Base-by-base conservation (phyloP, 805 yeast species). In the Lachancea kluyveri region DNA sequence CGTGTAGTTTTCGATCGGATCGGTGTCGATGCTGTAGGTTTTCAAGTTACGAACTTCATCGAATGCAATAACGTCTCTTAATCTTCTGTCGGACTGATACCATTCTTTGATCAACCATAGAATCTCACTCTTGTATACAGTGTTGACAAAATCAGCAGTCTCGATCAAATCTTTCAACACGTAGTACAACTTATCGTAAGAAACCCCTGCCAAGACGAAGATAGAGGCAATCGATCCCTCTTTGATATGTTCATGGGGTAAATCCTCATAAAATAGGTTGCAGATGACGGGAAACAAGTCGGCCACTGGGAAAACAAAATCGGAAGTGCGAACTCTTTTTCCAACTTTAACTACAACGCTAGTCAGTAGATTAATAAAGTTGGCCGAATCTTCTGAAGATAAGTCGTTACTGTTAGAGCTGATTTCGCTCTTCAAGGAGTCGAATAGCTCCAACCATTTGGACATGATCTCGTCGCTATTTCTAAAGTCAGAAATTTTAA, bases 401-500 rank as follows among this genome's bases (percentile, higher is more conserved):
- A 34, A 46, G n/a, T 50, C 50, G n/a, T 43, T 51, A 12, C 40
- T 32, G 20, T 40, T 48, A 14, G 48, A 50, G 23, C 50, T 48
- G 7, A 52, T 24, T 26, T 53, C 57, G 29, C 39, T 44, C 28
- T 64, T 59, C 20, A 66, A 46, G 34, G 74, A 74, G 31, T 72
- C 76, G 46, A 87, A 72, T 30, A 81, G 65, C 35, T 77, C 71
- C 40, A 73, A 77, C 95, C 96, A 90, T 57, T 87, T 77, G 34
- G 76, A 71, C 43, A 77, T 61, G 33, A 90, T 81, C 53, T 84
- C 95, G 43, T 84, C 95, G 8, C 78, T 68, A 48, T 84, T 84
- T 50, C 90, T 74, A 57, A 80, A 80, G 50, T 90, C 96, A 3
- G 96, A 78, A 9, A 81, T 72, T 50, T 84, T 82, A 65, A 82